A percentile compares a stretch with the other conserved stretches of the same genome.
phyloP scores from a whole-genome alignment of 441 rosid genomes.

The Pelargonium fulgidum region DNA sequence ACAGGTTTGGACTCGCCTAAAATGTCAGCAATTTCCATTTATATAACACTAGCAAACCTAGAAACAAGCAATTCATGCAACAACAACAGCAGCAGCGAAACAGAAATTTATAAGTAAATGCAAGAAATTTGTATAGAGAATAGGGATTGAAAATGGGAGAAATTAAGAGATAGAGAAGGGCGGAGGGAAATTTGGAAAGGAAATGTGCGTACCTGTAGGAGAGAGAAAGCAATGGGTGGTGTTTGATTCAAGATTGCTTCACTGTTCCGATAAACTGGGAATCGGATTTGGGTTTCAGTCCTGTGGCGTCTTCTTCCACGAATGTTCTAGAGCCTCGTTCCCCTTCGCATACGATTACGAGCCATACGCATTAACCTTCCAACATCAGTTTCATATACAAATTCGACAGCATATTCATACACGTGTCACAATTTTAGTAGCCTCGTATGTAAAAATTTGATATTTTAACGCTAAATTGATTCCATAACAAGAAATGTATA shows the following conservation, averaged over 20 bases:
- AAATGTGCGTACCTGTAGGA: not conserved
- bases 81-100: too few relatives aligned
- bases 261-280: slow-evolving; percentile 4
- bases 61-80: slow-evolving; percentile 3
- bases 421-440: too few relatives aligned
- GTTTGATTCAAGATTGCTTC: not conserved
- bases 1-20: slow-evolving; percentile 55
- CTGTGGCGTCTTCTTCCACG: too few relatives aligned
- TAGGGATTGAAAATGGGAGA: not conserved
- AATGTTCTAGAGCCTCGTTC: too few relatives aligned
- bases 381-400: too few relatives aligned
- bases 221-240: not conserved
- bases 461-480: too few relatives aligned
- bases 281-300: not conserved
- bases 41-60: not conserved
- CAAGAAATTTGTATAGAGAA: not conserved
- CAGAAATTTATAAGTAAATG: not conserved
- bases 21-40: slow-evolving; percentile 62
- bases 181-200: too few relatives aligned
- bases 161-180: not conserved
- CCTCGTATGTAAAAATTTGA: too few relatives aligned
- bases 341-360: too few relatives aligned
- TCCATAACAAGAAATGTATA: too few relatives aligned
- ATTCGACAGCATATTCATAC: too few relatives aligned
- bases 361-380: too few relatives aligned